Conservation (phyloP, 129 eudicot species). For the Scalesia atractyloides region DNA sequence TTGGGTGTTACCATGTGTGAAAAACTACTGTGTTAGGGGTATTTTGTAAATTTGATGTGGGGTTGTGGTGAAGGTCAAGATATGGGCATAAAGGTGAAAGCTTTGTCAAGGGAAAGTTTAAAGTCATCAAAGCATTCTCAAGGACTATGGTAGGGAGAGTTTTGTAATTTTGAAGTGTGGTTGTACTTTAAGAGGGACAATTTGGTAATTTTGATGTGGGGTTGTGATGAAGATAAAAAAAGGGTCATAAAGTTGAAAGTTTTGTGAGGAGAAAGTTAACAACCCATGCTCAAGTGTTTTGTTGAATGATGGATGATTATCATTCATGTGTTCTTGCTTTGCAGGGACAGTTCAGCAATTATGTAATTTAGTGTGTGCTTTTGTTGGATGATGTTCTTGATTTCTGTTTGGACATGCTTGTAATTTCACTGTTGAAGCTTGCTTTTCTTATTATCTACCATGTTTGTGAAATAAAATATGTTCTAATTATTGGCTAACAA, state of each 20-base stretch:
- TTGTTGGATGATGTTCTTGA: conserved; percentile 26
- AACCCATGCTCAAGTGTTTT: conserved; percentile 27
- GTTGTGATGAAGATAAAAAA: conserved; percentile 17
- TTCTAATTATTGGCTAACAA: neutral
- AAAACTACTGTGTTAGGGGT: conserved; percentile 15
- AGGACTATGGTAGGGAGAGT: conserved; percentile 13
- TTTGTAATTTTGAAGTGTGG: conserved; percentile 24
- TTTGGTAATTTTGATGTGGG: neutral
- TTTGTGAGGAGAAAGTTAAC: conserved; percentile 18
- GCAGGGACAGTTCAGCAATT: conserved; percentile 20
- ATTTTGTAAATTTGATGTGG: conserved; percentile 3
- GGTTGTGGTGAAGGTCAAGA: conserved; percentile 24
- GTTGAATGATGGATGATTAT: conserved; percentile 14
- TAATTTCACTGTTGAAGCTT: conserved; percentile 22
- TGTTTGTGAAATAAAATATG: neutral
- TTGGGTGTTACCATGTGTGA: conserved; percentile 13
- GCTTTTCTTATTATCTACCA: neutral
- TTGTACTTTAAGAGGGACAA: neutral
- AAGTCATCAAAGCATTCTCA: conserved; percentile 27
- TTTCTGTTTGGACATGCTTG: conserved; percentile 28
- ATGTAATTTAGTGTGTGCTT: conserved; percentile 7
- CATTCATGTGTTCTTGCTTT: conserved; percentile 16
- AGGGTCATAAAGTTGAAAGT: conserved; percentile 22
- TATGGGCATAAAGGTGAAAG: conserved; percentile 32
- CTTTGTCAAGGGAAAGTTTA: conserved; percentile 19